Percentiles rank a stretch among this genome's conserved stretches.
Conservation (phyloP, 1,139 yeast species). For the Taphrina pruni region DNA sequence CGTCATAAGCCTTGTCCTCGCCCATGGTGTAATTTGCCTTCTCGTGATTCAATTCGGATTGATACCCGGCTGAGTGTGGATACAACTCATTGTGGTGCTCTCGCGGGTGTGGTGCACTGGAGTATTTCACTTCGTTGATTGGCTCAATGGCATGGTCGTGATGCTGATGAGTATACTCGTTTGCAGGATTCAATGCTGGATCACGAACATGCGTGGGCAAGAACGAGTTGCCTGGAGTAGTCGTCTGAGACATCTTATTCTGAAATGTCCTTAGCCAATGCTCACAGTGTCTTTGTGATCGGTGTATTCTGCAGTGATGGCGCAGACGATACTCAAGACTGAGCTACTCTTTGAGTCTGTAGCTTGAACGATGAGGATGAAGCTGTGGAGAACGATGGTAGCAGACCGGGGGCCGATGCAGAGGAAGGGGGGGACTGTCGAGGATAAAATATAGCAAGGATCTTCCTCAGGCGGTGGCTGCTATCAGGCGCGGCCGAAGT, state of each 20-base stretch:
- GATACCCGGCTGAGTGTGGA: conserved; percentile 12
- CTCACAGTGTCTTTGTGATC: no score
- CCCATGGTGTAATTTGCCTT: conserved; percentile 7
- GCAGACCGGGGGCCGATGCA: background rate
- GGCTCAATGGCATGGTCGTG: conserved; percentile 36
- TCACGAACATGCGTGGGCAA: conserved; percentile 34
- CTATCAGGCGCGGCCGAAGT: conserved; percentile 10
- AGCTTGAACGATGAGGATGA: background rate
- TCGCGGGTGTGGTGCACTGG: conserved; percentile 30
- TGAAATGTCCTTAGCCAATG: no score
- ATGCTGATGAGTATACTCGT: conserved; percentile 31
- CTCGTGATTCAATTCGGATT: background rate
- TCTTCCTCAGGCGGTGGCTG: conserved; percentile 6
- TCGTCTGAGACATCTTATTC: conserved; percentile 21
- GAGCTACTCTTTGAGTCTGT: no score
- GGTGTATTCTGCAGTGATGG: no score
- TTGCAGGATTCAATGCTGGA: conserved; percentile 35
- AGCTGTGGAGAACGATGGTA: background rate
- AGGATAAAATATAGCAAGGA: conserved; percentile 6
- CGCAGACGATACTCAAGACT: no score
- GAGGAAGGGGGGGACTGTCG: conserved; percentile 3
- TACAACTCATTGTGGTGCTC: conserved; percentile 20
- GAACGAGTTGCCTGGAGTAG: conserved; percentile 34
- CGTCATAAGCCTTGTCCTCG: conserved; percentile 23
- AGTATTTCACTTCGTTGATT: conserved; percentile 24